Evolutionary conservation across 1,284 basidiomycete genomes (phyloP).

Genomic region (Cystobasidium sp.): DNA sequence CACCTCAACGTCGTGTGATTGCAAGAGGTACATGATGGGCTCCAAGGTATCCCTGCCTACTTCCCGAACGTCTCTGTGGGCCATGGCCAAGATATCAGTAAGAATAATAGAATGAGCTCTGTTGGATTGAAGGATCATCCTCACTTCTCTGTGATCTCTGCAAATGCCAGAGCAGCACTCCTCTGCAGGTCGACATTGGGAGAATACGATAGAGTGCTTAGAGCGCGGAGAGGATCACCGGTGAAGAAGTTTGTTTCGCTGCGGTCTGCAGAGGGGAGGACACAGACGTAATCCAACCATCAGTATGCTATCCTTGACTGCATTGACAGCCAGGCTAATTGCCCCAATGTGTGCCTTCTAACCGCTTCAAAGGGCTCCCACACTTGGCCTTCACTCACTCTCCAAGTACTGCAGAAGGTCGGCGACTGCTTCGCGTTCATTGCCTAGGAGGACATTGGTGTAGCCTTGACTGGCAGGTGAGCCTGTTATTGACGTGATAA

Average conservation of each 20-base stretch:
- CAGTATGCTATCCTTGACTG: constrained; percentile 25
- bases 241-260: constrained; percentile 95
- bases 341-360: background rate
- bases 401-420: constrained; percentile 97
- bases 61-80: constrained; percentile 79
- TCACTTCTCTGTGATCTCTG: constrained; percentile 95
- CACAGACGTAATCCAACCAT: constrained; percentile 40
- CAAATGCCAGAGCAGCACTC: constrained; percentile 96
- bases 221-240: constrained; percentile 85
- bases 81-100: background rate
- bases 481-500: constrained; percentile 1
- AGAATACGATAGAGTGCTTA: constrained; percentile 96
- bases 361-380: background rate
- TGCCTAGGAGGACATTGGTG: constrained; percentile 93
- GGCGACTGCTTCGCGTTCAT: constrained; percentile 97
- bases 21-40: constrained; percentile 95
- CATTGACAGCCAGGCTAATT: constrained; percentile 1
- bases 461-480: constrained; percentile 38
- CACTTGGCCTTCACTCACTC: constrained; percentile 66
- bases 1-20: constrained; percentile 97
- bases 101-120: background rate
- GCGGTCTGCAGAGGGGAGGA: constrained; percentile 67
- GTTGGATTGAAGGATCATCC: constrained; percentile 59
- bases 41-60: constrained; percentile 97
- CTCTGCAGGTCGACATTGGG: constrained; percentile 99